Percentiles rank a stretch among this genome's conserved stretches.
Evolutionary conservation across 176 grass and related monocot genomes (phyloP).

Genomic region (Eragrostis nindensis): DNA sequence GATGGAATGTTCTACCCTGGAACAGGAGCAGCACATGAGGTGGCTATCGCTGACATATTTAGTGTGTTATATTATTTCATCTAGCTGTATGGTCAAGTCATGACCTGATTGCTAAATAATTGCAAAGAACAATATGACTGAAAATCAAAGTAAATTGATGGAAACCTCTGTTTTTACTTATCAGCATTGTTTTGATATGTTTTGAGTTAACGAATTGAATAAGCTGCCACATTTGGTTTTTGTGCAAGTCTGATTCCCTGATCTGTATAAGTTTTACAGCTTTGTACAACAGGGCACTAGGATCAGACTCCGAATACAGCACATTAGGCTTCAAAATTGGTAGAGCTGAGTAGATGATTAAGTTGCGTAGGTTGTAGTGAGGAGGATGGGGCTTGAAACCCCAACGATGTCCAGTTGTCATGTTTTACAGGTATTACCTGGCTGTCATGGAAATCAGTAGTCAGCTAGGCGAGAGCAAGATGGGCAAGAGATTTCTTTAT

Average conservation of each 20-base stretch:
- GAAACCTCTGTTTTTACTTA: neutral
- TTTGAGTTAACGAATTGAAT: constrained; percentile 23
- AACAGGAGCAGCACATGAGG: constrained; percentile 89
- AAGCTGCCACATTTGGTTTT: neutral
- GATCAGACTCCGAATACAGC: neutral
- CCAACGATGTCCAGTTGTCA: too few relatives aligned
- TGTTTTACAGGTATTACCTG: too few relatives aligned
- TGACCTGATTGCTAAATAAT: constrained; percentile 18
- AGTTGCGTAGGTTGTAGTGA: too few relatives aligned
- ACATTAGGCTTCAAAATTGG: neutral
- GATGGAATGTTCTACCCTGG: constrained; percentile 96
- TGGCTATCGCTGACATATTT: constrained; percentile 43
- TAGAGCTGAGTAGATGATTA: neutral
- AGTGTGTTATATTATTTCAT: neutral
- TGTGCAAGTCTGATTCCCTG: neutral
- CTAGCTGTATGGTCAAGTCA: neutral
- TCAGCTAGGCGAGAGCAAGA: too few relatives aligned
- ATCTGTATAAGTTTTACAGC: neutral
- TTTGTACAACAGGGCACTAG: neutral
- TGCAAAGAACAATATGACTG: neutral
- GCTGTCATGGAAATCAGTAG: too few relatives aligned
- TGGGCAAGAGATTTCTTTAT: too few relatives aligned
- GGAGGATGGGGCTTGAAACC: too few relatives aligned
- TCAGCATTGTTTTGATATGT: neutral
- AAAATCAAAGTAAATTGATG: neutral